Percentiles rank a stretch among this genome's conserved stretches.
These are phyloP conservation scores for Elongisporangium undulatum DNA, from an alignment of 352 stramenopile genomes.

Conservation along the genomic window DNA sequence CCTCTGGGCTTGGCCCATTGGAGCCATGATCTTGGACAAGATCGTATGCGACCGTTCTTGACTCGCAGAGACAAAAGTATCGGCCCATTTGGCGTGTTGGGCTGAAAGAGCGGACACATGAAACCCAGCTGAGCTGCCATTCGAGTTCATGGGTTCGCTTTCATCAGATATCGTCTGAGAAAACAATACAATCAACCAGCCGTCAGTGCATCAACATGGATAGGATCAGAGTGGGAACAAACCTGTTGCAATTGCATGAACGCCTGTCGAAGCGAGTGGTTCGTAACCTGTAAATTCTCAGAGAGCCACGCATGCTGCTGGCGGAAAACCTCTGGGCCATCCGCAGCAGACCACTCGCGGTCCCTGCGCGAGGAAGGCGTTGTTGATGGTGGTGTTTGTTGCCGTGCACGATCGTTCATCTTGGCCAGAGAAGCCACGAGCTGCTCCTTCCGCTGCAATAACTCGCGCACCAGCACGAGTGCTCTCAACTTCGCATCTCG, in stretches of 20 bases:
- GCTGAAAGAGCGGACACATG: neutral
- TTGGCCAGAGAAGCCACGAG: constrained; percentile 38
- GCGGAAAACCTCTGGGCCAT: constrained; percentile 33
- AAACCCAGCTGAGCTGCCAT: neutral
- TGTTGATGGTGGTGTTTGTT: neutral
- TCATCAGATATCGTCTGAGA: neutral
- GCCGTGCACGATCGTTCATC: constrained; percentile 31
- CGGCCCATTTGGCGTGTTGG: constrained; percentile 27
- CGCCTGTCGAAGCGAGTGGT: constrained; percentile 44
- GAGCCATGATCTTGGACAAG: constrained; percentile 15
- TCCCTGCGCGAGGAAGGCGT: neutral
- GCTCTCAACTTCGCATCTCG: constrained; percentile 34
- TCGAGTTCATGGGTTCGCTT: neutral
- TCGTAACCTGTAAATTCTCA: constrained; percentile 64
- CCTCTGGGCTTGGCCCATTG: constrained; percentile 6
- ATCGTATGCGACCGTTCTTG: constrained; percentile 30
- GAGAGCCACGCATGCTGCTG: constrained; percentile 65
- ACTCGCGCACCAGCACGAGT: constrained; percentile 42
- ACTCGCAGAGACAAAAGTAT: constrained; percentile 47
- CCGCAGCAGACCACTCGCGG: constrained; percentile 4
- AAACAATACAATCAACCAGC: constrained; percentile 40
- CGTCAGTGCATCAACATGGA: constrained; percentile 18
- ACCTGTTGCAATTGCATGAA: constrained; percentile 60
- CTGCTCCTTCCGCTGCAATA: constrained; percentile 74
- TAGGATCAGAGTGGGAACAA: constrained; percentile 5